Conservation (phyloP, 75 land plant genomes). For the Sequoiadendron giganteum region DNA sequence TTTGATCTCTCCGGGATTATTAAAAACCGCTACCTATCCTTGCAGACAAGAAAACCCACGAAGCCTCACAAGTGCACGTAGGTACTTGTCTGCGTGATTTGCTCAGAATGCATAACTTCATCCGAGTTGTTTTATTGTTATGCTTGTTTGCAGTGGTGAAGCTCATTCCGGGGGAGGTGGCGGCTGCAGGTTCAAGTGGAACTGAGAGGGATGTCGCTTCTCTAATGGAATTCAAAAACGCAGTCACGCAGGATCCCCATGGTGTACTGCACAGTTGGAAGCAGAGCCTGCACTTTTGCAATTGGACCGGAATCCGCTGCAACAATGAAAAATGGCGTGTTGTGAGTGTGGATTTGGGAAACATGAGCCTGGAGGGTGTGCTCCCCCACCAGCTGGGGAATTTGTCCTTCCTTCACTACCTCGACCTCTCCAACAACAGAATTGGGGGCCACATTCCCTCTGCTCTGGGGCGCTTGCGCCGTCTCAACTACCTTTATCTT, state of each 20-base stretch:
- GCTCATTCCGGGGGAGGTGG: not conserved
- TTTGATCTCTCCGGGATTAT: no score
- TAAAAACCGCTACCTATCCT: no score
- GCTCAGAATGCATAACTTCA: no score
- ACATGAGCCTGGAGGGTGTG: conserved; percentile 29
- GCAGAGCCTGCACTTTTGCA: not conserved
- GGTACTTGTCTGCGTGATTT: no score
- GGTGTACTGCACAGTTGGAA: not conserved
- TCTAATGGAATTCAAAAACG: not conserved
- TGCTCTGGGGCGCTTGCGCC: conserved; percentile 17
- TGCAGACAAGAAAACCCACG: no score
- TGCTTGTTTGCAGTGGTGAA: no score
- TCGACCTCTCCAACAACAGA: conserved; percentile 43
- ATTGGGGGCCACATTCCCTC: conserved; percentile 36
- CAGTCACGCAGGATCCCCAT: not conserved
- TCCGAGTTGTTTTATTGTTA: no score
- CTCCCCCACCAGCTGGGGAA: conserved; percentile 39
- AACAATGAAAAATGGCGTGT: conserved; percentile 3
- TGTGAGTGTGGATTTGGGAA: conserved; percentile 28
- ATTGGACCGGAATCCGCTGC: conserved; percentile 31
- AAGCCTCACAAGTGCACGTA: no score
- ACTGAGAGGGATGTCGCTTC: not conserved
- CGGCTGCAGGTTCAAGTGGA: no score
- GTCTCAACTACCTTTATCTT: conserved; percentile 21
- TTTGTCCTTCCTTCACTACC: conserved; percentile 28